Percentiles rank a stretch among this genome's conserved stretches.
phyloP scores from a whole-genome alignment of 225 moss, liverwort and hornwort species.

The Antitrichia curtipendula region DNA sequence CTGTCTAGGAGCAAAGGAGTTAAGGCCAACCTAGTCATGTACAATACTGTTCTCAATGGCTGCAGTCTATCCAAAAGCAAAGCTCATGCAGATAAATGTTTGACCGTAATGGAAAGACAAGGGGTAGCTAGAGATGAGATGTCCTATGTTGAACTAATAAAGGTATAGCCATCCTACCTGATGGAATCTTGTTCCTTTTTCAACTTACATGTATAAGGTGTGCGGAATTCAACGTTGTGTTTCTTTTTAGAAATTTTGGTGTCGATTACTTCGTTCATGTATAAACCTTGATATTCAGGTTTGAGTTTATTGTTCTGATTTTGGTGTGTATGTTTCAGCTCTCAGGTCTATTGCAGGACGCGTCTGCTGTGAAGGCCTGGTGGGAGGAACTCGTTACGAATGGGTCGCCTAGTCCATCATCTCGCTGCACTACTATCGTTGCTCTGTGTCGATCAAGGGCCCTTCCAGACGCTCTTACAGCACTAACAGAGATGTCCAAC shows the following conservation, averaged over 20 bases:
- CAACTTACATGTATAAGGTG: neutral
- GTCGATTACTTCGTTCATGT: neutral
- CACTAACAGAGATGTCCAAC: slow-evolving; percentile 55
- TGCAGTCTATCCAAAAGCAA: slow-evolving; percentile 75
- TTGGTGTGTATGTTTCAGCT: slow-evolving; percentile 44
- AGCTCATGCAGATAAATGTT: slow-evolving; percentile 59
- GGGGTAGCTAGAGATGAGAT: slow-evolving; percentile 68
- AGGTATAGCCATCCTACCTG: slow-evolving; percentile 24
- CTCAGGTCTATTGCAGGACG: slow-evolving; percentile 65
- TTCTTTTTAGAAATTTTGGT: neutral
- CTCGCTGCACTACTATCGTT: slow-evolving; percentile 66
- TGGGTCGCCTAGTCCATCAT: slow-evolving; percentile 54
- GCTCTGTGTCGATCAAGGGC: slow-evolving; percentile 81
- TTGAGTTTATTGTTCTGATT: neutral
- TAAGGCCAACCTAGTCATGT: slow-evolving; percentile 80
- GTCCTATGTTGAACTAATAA: slow-evolving; percentile 82
- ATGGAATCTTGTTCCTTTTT: neutral
- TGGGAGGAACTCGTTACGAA: slow-evolving; percentile 57
- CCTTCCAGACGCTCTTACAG: slow-evolving; percentile 66
- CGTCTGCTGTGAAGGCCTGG: slow-evolving; percentile 45
- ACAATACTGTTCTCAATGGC: slow-evolving; percentile 86
- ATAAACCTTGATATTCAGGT: neutral
- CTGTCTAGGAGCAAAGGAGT: slow-evolving; percentile 50
- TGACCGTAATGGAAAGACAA: slow-evolving; percentile 72
- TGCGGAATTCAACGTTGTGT: neutral